Conservation (phyloP, 345 rosid species). For the Chamaenerion angustifolium region DNA sequence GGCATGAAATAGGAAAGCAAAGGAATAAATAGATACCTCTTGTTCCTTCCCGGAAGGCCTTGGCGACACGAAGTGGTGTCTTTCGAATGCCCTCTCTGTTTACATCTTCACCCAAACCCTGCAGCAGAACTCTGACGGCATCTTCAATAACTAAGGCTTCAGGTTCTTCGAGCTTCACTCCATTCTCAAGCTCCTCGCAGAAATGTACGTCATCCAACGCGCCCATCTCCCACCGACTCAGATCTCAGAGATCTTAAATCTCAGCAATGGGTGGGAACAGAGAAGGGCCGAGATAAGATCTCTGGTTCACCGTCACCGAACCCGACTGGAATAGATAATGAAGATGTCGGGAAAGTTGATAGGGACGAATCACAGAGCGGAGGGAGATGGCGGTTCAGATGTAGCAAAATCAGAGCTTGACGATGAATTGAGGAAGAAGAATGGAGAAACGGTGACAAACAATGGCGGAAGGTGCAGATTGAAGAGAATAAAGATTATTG, state of each 20-base stretch:
- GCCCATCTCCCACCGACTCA: slow-evolving; percentile 34
- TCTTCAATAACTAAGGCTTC: slow-evolving; percentile 60
- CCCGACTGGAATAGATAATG: background rate
- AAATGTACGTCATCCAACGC: slow-evolving; percentile 63
- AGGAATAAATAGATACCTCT: slow-evolving; percentile 56
- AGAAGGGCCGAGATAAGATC: slow-evolving; percentile 1
- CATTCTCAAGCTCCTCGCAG: slow-evolving; percentile 40
- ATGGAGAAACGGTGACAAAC: background rate
- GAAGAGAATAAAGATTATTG: background rate
- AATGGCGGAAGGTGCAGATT: background rate
- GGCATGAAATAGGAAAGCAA: background rate
- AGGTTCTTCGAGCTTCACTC: slow-evolving; percentile 39
- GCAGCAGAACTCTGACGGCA: slow-evolving; percentile 70
- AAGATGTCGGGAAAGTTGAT: background rate
- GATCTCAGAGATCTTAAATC: slow-evolving; percentile 12
- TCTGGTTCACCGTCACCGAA: background rate
- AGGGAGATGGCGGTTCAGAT: background rate
- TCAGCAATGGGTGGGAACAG: slow-evolving; percentile 7
- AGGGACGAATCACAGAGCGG: background rate
- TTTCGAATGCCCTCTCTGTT: slow-evolving; percentile 75
- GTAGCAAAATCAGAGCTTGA: background rate
- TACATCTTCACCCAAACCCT: slow-evolving; percentile 71
- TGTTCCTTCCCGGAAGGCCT: slow-evolving; percentile 76
- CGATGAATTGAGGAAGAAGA: background rate
- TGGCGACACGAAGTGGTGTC: slow-evolving; percentile 93